Conservation (phyloP, 2,329 filamentous ascomycete genomes). For the Trichoderma sp. region DNA sequence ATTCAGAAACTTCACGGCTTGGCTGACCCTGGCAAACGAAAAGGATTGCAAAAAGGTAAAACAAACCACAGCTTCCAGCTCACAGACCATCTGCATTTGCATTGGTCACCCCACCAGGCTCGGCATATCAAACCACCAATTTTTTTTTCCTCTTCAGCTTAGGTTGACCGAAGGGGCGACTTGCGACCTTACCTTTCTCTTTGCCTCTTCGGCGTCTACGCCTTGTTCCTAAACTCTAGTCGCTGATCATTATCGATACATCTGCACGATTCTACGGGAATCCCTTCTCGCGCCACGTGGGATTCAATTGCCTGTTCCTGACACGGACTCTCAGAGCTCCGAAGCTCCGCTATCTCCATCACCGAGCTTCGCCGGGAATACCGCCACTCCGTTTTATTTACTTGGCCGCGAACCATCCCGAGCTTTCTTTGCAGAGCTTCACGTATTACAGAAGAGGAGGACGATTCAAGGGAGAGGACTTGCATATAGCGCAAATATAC, state of each 20-base stretch:
- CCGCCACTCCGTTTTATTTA: neutral
- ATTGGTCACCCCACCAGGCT: constrained; percentile 17
- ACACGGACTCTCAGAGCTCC: constrained; percentile 24
- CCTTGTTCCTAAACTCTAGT: neutral
- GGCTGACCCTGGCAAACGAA: constrained; percentile 4
- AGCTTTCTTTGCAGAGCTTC: neutral
- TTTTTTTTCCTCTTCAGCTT: neutral
- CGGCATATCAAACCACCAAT: neutral
- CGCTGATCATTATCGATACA: neutral
- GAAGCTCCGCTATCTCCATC: constrained; percentile 28
- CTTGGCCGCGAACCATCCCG: neutral
- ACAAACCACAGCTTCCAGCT: constrained; percentile 1
- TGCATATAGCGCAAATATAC: neutral
- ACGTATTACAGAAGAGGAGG: neutral
- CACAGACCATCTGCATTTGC: neutral
- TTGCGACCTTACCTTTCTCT: neutral
- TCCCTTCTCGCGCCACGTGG: neutral
- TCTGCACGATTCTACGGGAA: neutral
- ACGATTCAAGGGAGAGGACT: neutral
- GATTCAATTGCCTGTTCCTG: neutral
- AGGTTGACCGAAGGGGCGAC: neutral
- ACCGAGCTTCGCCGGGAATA: constrained; percentile 24
- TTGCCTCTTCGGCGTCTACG: neutral
- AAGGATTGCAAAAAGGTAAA: neutral
- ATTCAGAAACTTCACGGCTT: neutral